These are phyloP conservation scores for Penicillium cinerascens DNA, from an alignment of 495 filamentous ascomycete genomes.

Conservation along the genomic window DNA sequence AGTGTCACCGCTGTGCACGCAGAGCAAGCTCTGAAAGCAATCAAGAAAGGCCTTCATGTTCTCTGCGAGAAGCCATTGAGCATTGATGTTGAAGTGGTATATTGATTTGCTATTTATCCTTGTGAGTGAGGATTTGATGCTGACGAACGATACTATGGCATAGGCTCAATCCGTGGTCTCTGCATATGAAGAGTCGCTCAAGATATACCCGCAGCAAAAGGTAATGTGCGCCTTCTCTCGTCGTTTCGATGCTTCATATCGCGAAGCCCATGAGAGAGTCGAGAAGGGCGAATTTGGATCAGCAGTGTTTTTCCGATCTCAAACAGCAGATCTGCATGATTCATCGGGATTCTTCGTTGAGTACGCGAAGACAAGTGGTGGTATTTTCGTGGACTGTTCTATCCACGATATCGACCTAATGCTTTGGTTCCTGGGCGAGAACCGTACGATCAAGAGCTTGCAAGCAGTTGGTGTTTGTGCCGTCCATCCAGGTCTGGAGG, in stretches of 20 bases:
- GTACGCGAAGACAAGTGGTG: slow-evolving; percentile 45
- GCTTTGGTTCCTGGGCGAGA: slow-evolving; percentile 49
- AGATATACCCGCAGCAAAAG: slow-evolving; percentile 44
- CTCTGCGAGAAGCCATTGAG: slow-evolving; percentile 52
- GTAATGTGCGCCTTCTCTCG: slow-evolving; percentile 54
- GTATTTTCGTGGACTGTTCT: slow-evolving; percentile 54
- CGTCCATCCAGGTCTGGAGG: slow-evolving; percentile 49
- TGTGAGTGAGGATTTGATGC: not conserved
- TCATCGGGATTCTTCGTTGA: slow-evolving; percentile 47
- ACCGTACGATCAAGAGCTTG: slow-evolving; percentile 42
- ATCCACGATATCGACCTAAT: slow-evolving; percentile 53
- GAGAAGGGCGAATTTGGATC: slow-evolving; percentile 41
- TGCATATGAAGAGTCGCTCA: slow-evolving; percentile 26
- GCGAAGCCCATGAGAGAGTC: slow-evolving; percentile 41
- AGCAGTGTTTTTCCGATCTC: slow-evolving; percentile 46
- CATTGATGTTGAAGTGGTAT: slow-evolving; percentile 34
- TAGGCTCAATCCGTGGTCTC: slow-evolving; percentile 47
- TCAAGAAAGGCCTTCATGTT: slow-evolving; percentile 46
- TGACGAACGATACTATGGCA: not conserved
- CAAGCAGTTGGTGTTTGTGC: slow-evolving; percentile 49
- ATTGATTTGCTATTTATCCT: not conserved
- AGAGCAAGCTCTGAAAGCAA: slow-evolving; percentile 48
- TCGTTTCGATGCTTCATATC: slow-evolving; percentile 45
- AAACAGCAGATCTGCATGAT: slow-evolving; percentile 52
- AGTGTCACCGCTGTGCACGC: slow-evolving; percentile 48